Evolutionary conservation across 1,139 yeast species (phyloP).

Genomic region (Saccharomyces hybrid): DNA sequence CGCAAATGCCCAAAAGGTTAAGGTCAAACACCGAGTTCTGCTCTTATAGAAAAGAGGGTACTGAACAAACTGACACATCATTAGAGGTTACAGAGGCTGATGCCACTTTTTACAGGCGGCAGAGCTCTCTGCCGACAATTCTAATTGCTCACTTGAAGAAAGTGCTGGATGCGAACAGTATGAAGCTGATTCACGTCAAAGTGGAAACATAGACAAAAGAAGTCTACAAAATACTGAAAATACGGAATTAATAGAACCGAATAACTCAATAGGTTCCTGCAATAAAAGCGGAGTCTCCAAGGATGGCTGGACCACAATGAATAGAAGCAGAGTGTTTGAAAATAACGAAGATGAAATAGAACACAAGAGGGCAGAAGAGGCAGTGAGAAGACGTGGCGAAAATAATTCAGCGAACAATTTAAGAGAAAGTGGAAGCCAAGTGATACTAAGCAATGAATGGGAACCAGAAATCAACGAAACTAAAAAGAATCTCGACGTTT

Average conservation of each 20-base stretch:
- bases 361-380: too few species aligned
- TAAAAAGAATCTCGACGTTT: background rate
- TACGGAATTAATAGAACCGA: background rate
- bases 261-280: background rate
- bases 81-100: slow-evolving; percentile 14
- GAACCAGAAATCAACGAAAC: background rate
- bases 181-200: background rate
- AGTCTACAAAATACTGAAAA: background rate
- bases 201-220: background rate
- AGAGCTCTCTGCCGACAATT: background rate
- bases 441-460: background rate
- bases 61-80: slow-evolving; percentile 10
- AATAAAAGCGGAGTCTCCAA: background rate
- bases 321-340: background rate
- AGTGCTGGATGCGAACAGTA: background rate
- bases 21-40: background rate
- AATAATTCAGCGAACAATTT: background rate
- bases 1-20: background rate
- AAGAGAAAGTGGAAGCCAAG: background rate
- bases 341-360: background rate
- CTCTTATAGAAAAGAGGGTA: background rate
- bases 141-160: background rate
- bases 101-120: background rate
- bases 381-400: background rate
- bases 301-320: background rate